Evolutionary conservation across 495 filamentous ascomycete species (phyloP).

Genomic region (Penicillium goetzii): DNA sequence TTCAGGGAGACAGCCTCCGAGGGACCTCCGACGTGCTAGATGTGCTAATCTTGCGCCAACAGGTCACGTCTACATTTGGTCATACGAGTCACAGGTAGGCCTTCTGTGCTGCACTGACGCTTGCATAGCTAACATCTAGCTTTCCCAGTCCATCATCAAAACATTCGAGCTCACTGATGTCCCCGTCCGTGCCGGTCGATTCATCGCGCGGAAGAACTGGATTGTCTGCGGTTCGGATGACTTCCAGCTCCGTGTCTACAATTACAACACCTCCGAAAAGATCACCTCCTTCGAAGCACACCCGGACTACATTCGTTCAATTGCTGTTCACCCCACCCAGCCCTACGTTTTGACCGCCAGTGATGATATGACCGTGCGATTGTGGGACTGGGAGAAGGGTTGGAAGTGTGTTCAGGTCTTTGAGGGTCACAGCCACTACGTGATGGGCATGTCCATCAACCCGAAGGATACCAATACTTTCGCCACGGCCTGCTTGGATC

Average conservation of each 20-base stretch:
- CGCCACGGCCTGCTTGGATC: constrained; percentile 92
- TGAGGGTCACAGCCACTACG: constrained; percentile 97
- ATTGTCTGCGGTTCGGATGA: constrained; percentile 98
- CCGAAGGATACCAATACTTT: constrained; percentile 99
- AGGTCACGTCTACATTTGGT: constrained; percentile 99
- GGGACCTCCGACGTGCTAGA: constrained; percentile 33
- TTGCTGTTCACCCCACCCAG: constrained; percentile 94
- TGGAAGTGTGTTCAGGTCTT: constrained; percentile 99
- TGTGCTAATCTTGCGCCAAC: constrained; percentile 8
- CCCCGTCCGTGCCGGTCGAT: constrained; percentile 93
- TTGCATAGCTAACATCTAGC: constrained; percentile 16
- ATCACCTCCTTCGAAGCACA: constrained; percentile 98
- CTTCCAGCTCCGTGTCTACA: constrained; percentile 95
- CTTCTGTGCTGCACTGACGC: background rate
- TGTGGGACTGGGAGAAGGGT: constrained; percentile 98
- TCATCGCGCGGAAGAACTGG: constrained; percentile 98
- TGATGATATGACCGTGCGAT: constrained; percentile 99
- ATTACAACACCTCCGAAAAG: constrained; percentile 99
- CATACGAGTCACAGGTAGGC: constrained; percentile 84
- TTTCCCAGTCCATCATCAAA: constrained; percentile 80
- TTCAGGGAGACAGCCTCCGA: constrained; percentile 14
- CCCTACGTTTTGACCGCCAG: constrained; percentile 95
- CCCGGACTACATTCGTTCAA: constrained; percentile 97
- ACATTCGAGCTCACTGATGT: constrained; percentile 99
- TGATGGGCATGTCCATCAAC: constrained; percentile 99